Evolutionary conservation across 139 green algal genomes (phyloP).

Genomic region (Chlorella sorokiniana): DNA sequence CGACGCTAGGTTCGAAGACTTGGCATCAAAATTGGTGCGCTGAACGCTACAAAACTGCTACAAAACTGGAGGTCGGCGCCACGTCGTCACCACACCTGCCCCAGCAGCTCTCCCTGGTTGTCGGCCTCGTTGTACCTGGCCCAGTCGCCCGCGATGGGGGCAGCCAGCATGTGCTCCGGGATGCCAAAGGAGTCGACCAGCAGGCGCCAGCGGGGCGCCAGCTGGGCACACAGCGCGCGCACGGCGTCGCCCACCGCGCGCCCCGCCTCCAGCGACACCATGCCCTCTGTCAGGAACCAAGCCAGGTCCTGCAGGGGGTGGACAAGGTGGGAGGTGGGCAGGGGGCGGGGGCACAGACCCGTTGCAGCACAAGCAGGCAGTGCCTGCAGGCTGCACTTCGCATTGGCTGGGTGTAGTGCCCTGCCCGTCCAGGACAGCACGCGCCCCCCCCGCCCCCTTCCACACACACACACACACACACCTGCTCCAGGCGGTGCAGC

Average conservation of each 20-base stretch:
- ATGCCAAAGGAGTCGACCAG: slow-evolving; percentile 86
- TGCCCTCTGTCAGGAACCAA: slow-evolving; percentile 75
- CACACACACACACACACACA: not conserved
- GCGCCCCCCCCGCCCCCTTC: not conserved
- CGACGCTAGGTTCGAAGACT: not conserved
- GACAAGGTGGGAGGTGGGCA: not conserved
- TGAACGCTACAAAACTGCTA: too few relatives aligned
- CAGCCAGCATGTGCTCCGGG: slow-evolving; percentile 81
- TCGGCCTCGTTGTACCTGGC: slow-evolving; percentile 76
- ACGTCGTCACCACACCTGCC: slow-evolving; percentile 31
- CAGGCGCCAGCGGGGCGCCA: slow-evolving; percentile 50
- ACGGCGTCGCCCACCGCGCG: slow-evolving; percentile 47
- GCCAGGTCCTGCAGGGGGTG: slow-evolving; percentile 52
- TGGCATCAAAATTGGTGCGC: not conserved
- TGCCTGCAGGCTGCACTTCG: too few relatives aligned
- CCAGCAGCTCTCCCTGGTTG: slow-evolving; percentile 62
- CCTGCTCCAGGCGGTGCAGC: slow-evolving; percentile 67
- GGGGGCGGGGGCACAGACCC: not conserved
- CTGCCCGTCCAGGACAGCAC: not conserved
- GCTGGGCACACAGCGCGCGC: slow-evolving; percentile 51
- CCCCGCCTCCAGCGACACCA: slow-evolving; percentile 60
- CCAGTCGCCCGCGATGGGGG: slow-evolving; percentile 88
- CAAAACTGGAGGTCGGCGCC: not conserved
- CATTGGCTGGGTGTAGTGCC: not conserved
- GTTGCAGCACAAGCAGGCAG: not conserved